phyloP scores from a whole-genome alignment of 1,284 basidiomycete genomes.

The Takashimella koratensis region DNA sequence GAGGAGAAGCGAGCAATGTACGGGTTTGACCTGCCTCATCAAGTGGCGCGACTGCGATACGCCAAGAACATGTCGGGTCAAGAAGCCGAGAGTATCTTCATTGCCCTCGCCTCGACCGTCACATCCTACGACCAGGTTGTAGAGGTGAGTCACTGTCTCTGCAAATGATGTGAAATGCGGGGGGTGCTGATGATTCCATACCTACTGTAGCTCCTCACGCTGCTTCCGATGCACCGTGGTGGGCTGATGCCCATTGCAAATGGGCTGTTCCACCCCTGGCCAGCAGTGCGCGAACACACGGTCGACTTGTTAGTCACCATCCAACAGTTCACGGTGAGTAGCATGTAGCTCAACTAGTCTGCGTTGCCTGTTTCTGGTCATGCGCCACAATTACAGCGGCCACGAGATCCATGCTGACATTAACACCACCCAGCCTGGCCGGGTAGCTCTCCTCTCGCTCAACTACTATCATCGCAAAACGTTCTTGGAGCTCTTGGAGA shows the following conservation, averaged over 20 bases:
- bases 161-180: too few species aligned
- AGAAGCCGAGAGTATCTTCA: constrained; percentile 73
- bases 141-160: constrained; percentile 59
- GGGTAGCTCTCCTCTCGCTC: constrained; percentile 73
- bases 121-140: constrained; percentile 80
- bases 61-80: constrained; percentile 59
- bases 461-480: constrained; percentile 79
- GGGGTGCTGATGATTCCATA: too few species aligned
- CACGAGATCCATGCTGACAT: background rate
- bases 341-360: too few species aligned
- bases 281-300: constrained; percentile 68
- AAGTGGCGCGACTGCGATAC: constrained; percentile 64
- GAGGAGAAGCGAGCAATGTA: constrained; percentile 55
- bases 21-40: constrained; percentile 68
- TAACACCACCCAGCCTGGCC: constrained; percentile 63
- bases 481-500: constrained; percentile 22
- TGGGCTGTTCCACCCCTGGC: constrained; percentile 81
- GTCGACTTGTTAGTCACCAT: constrained; percentile 79
- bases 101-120: constrained; percentile 64
- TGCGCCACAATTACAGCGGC: background rate
- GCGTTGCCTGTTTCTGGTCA: background rate
- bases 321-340: constrained; percentile 68
- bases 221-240: constrained; percentile 70
- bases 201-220: constrained; percentile 73
- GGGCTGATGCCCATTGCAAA: constrained; percentile 82